These are phyloP conservation scores for Daldinia sp. DNA, from an alignment of 2,329 filamentous ascomycete species.

Conservation along the genomic window DNA sequence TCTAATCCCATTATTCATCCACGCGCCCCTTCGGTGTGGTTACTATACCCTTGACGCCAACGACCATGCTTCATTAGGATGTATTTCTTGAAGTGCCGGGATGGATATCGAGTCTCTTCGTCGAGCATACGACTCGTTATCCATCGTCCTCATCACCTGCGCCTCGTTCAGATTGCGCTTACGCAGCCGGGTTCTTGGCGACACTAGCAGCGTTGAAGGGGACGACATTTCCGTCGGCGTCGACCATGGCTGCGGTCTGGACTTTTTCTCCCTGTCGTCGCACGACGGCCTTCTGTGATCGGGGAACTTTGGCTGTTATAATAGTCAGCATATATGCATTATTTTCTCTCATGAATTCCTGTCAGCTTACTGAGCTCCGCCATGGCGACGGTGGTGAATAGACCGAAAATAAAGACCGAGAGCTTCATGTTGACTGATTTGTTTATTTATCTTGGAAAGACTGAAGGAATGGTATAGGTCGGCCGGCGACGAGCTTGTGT, in stretches of 20 bases:
- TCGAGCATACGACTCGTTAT: background rate
- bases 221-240: conserved; percentile 55
- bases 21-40: conserved; percentile 12
- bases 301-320: conserved; percentile 46
- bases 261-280: conserved; percentile 46
- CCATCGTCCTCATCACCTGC: background rate
- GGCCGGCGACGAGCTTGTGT: conserved; percentile 60
- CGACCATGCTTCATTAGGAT: conserved; percentile 13
- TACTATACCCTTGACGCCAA: conserved; percentile 28
- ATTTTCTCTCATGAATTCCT: background rate
- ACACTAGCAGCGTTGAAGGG: conserved; percentile 55
- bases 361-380: conserved; percentile 49
- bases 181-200: conserved; percentile 45
- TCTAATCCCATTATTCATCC: conserved; percentile 17
- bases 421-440: conserved; percentile 61
- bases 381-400: conserved; percentile 55
- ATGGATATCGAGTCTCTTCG: background rate
- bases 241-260: conserved; percentile 57
- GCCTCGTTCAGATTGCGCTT: background rate
- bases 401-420: conserved; percentile 56
- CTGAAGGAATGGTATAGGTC: conserved; percentile 52
- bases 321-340: conserved; percentile 16
- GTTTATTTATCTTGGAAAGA: conserved; percentile 37
- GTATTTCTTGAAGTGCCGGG: background rate
- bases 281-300: conserved; percentile 41